Evolutionary conservation across 768 basidiomycete genomes (phyloP), one percentile per base, ranked within the genome.

Genomic region (Galerina sulciceps): DNA sequence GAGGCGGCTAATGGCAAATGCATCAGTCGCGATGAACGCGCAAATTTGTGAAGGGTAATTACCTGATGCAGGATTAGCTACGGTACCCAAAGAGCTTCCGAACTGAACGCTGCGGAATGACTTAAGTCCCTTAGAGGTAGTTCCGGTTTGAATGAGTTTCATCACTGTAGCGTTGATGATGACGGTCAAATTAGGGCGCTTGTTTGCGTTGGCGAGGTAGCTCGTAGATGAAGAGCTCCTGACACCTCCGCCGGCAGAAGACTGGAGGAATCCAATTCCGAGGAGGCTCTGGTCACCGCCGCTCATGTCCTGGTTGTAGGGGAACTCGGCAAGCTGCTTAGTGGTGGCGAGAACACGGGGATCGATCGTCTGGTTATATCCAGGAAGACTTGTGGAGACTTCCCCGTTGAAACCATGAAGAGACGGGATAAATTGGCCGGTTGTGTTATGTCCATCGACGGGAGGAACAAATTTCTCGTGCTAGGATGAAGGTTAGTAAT

Each of bases 401-500:
- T 66, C 64, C 2, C 79, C 78, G 4, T 60, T 58, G 13, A 60
- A 64, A 31, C 75, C 73, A 63, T 81, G 80, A 15, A 73, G 57
- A 6, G 71, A 62, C 2, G 80, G 78, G 37, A 72, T 63, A 46
- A 70, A 76, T 67, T 80, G 65, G 9, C 73, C 75, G 10, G 72
- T 65, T 11, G 72, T 74, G 63, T 79, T 63, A 55, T 77, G 76
- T 26, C 68, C 63, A 57, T 80, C 77, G n/a, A 71, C 71, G 0
- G 79, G 77, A 13, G 70, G 59, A 2, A 72, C 69, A 23, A 73
- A 67, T 51, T 71, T 71, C 63, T 80, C 78, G 61, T 75, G 73
- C 77, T 79, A 42, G 20, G 34, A 11, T 17, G 18, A 20, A 4
- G 15, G 31, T 49, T 10, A 48, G 37, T 36, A 14, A 43, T 18